phyloP scores from a whole-genome alignment of 768 basidiomycete species.

The Pulveroboletus sp. region DNA sequence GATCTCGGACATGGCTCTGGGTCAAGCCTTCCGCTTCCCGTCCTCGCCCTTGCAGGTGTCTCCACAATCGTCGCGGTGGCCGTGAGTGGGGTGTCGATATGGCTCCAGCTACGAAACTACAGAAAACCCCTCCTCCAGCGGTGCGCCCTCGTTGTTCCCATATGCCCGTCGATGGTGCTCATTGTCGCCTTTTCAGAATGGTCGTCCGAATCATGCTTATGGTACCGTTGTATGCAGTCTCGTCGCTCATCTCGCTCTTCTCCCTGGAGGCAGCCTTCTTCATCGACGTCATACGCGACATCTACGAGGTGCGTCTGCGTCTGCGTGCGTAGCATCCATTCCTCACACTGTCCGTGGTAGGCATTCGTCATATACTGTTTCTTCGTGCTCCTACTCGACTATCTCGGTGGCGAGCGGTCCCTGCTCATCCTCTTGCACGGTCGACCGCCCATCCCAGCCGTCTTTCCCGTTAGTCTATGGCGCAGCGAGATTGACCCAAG shows the following conservation, averaged over 20 bases:
- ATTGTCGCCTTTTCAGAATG: constrained; percentile 45
- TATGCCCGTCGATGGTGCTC: constrained; percentile 2
- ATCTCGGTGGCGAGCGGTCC: constrained; percentile 90
- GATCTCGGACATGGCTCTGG: constrained; percentile 46
- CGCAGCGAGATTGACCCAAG: constrained; percentile 84
- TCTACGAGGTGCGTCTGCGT: constrained; percentile 75
- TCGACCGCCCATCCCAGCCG: constrained; percentile 78
- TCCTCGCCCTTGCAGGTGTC: constrained; percentile 60
- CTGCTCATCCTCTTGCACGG: constrained; percentile 90
- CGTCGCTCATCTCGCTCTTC: constrained; percentile 89
- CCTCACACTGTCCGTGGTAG: constrained; percentile 32
- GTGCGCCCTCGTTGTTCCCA: constrained; percentile 33
- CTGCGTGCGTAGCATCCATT: background rate
- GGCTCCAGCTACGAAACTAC: constrained; percentile 81
- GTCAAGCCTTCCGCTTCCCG: constrained; percentile 49
- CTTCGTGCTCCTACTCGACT: constrained; percentile 75
- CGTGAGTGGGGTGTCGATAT: constrained; percentile 71
- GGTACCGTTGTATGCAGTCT: constrained; percentile 89
- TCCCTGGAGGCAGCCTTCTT: constrained; percentile 94
- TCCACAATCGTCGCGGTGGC: constrained; percentile 66
- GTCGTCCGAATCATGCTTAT: constrained; percentile 95
- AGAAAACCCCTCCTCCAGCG: constrained; percentile 76
- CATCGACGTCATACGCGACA: constrained; percentile 89
- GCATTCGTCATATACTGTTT: constrained; percentile 95
- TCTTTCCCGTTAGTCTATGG: constrained; percentile 84